These are phyloP conservation scores for Leishmania martiniquensis DNA, from an alignment of 208 protist species.

Conservation along the genomic window DNA sequence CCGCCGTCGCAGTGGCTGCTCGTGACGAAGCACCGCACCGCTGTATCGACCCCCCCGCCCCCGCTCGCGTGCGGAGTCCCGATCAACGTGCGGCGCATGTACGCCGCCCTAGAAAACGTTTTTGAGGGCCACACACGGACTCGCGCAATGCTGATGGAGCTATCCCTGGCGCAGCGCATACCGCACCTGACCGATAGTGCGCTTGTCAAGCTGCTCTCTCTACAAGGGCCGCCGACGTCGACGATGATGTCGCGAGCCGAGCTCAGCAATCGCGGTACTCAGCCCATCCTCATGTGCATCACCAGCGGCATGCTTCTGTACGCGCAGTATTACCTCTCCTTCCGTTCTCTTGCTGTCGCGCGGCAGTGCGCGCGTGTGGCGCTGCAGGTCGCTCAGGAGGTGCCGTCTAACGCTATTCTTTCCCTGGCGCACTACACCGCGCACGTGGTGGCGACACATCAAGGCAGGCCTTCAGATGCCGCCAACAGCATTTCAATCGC, in stretches of 20 bases:
- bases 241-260: slow-evolving; percentile 22
- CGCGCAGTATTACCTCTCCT: slow-evolving; percentile 67
- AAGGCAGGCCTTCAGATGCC: slow-evolving; percentile 54
- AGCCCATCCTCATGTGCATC: slow-evolving; percentile 71
- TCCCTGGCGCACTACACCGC: slow-evolving; percentile 78
- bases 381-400: slow-evolving; percentile 76
- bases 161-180: slow-evolving; percentile 18
- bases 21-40: background rate
- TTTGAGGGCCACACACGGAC: slow-evolving; percentile 43
- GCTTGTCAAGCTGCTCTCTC: slow-evolving; percentile 35
- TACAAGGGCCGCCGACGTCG: slow-evolving; percentile 29
- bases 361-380: slow-evolving; percentile 67
- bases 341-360: slow-evolving; percentile 58
- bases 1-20: background rate
- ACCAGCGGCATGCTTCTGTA: slow-evolving; percentile 84
- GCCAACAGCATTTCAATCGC: slow-evolving; percentile 83
- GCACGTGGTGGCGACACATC: slow-evolving; percentile 58
- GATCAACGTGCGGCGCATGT: slow-evolving; percentile 24
- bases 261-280: slow-evolving; percentile 40
- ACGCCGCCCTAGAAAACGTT: slow-evolving; percentile 26
- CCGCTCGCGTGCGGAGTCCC: background rate
- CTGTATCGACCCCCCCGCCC: background rate
- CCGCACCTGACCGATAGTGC: slow-evolving; percentile 42
- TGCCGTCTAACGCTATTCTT: slow-evolving; percentile 63
- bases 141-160: slow-evolving; percentile 28